Conservation (phyloP, 352 stramenopile genomes). For the Phytophthora hybrid region DNA sequence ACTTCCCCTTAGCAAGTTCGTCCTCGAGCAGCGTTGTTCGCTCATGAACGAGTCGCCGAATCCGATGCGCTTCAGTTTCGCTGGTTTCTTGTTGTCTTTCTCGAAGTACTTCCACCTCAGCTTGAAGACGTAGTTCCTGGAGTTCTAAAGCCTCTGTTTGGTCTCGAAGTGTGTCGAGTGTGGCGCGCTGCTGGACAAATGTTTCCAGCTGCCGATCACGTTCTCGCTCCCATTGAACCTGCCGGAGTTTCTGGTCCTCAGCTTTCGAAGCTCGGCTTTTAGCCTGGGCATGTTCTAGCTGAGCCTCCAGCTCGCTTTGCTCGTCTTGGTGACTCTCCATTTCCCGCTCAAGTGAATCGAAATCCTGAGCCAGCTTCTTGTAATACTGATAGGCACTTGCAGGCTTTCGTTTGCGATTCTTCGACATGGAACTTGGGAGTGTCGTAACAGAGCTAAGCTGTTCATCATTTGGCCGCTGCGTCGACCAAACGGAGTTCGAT, state of each 20-base stretch:
- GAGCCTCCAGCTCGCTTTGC: conserved; percentile 40
- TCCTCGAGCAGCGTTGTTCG: conserved; percentile 53
- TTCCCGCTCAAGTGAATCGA: conserved; percentile 52
- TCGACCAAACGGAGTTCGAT: not conserved
- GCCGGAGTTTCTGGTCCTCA: conserved; percentile 33
- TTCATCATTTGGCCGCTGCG: not conserved
- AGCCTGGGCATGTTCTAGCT: conserved; percentile 28
- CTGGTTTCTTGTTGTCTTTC: conserved; percentile 51
- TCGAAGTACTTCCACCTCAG: conserved; percentile 58
- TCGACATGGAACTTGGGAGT: not conserved
- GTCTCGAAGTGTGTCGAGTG: conserved; percentile 30
- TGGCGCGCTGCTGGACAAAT: conserved; percentile 38
- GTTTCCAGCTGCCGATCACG: conserved; percentile 46
- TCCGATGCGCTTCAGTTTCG: conserved; percentile 46
- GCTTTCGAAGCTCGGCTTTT: conserved; percentile 20
- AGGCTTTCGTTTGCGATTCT: conserved; percentile 18
- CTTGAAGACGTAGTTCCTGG: conserved; percentile 50
- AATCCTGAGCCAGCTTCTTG: conserved; percentile 62
- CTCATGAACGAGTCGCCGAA: conserved; percentile 58
- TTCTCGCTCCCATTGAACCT: conserved; percentile 49
- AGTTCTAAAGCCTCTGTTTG: conserved; percentile 43
- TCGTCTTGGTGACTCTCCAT: conserved; percentile 39
- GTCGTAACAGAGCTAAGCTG: not conserved
- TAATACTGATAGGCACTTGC: conserved; percentile 62
- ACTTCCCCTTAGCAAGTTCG: conserved; percentile 53